Base-by-base conservation (phyloP, 768 basidiomycete genomes). In the Mycena amicta region DNA sequence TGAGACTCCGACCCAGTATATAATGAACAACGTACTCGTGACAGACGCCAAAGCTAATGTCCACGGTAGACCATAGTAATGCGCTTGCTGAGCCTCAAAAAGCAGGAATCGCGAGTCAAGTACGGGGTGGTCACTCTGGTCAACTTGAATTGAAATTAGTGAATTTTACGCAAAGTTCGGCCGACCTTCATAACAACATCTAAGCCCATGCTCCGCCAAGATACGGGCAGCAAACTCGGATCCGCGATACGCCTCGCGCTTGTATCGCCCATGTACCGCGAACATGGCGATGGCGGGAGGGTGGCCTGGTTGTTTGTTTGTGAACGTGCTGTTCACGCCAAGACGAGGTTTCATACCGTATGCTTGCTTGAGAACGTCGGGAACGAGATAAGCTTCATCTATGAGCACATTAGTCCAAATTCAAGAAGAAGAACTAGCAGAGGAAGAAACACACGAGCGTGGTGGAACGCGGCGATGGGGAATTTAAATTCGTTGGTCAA, bases 401-500 rank as follows among this genome's bases (percentile, higher is more conserved):
- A 33, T 37, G 3, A n/a, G 25, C 5, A 1, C 5, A n/a, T 50
- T 30, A 16, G 18, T 28, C 55, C 43, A 52, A n/a, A n/a, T n/a
- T n/a, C n/a, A n/a, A n/a, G n/a, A n/a, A n/a, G n/a, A 46, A 18
- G 18, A 31, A 2, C 4, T 25, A 23, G 30, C 41, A 11, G 2
- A 20, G 15, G 20, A 15, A 47, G 11, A 25, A 22, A 58, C 61
- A 15, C 6, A 62, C 61, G 59, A 2, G 91, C 90, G 62, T 92
- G 90, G 64, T 92, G 90, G 71, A 91, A 84, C 0, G 87, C 87
- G 0, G 89, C 83, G 28, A 92, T 75, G 0, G 86, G 81, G 73
- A 90, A 90, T 61, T 90, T 76, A 75, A 92, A 93, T 61, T 93
- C 91, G 70, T 93, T 90, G 12, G 89, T 84, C 2, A 93, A 75